These are phyloP conservation scores for Nicotiana sylvestris DNA, from an alignment of 257 asterid genomes.

Conservation along the genomic window DNA sequence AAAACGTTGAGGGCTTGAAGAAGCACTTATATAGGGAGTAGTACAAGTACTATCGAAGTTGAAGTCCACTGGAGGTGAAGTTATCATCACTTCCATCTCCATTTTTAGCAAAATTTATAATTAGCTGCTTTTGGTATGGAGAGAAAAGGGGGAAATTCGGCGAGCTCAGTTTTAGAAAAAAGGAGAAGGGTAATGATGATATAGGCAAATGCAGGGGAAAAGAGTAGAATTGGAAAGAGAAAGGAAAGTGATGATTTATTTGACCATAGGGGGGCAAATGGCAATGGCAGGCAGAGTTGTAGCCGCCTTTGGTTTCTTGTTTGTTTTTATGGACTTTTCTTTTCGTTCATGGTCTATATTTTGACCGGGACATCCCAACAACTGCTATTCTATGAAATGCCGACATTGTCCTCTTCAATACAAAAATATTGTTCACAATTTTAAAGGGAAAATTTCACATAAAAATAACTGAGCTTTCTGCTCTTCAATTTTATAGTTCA, in stretches of 20 bases:
- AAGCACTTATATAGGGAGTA: conserved; percentile 54
- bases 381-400: conserved; percentile 8
- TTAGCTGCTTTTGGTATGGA: too few relatives aligned
- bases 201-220: background rate
- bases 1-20: conserved; percentile 56
- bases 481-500: too few relatives aligned
- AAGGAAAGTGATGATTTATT: background rate
- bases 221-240: background rate
- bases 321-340: conserved; percentile 16
- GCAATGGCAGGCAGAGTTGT: background rate
- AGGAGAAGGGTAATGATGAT: conserved; percentile 17
- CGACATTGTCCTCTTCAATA: background rate
- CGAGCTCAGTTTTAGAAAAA: background rate
- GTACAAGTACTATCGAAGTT: conserved; percentile 57
- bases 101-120: background rate
- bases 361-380: conserved; percentile 35
- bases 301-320: conserved; percentile 31
- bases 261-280: background rate
- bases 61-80: conserved; percentile 31
- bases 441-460: too few relatives aligned
- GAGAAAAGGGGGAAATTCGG: background rate
- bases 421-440: too few relatives aligned
- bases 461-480: too few relatives aligned
- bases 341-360: conserved; percentile 1
- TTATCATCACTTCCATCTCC: conserved; percentile 34